Base-by-base conservation (phyloP, 495 filamentous ascomycete species). In the Hypoxylon perforatum region DNA sequence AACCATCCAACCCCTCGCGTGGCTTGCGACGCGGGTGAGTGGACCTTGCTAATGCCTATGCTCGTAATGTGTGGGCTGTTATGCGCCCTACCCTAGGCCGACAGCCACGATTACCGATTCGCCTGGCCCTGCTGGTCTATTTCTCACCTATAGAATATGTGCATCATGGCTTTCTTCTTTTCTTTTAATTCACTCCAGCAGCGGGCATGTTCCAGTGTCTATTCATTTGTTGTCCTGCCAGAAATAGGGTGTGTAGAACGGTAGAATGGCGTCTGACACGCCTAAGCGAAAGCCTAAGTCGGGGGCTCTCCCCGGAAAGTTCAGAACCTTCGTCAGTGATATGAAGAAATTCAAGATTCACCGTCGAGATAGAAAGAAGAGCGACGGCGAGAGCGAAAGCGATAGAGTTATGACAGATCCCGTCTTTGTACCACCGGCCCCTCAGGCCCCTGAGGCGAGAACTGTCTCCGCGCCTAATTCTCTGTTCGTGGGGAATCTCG, bases 301-400 rank as follows among this genome's bases (percentile, higher is more conserved):
- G 22, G 69, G 69, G 35, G 49, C 47, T 22, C 46, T 68, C 55
- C 71, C 71, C 42, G 65, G 49, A 4, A 75, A 62, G 36, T 59
- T 75, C 41, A 75, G 63, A 64, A 63, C 46, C 61, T 57, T 75
- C 35, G 70, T 75, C 25, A 61, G 67, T 42, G 70, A 70, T 48
- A 72, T 75, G 57, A 75, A 70, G 57, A 57, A 61, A 57, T 49
- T 70, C 21, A 65, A 55, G 50, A 53, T 64, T 47, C 72, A 67
- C 19, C 66, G 67, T 38, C 69, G 58, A 42, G 66, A 55, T 11
- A 61, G 51, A 28, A 59, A 44, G 35, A 59, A 51, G 44, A 66
- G 36, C 36, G 46, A 66, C 18, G n/a, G n/a, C n/a, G n/a, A n/a
- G n/a, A n/a, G n/a, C n/a, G 63, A 52, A 30, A 66, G 41, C 36